These are phyloP conservation scores for Emericellopsis cladophorae DNA, from an alignment of 2,329 filamentous ascomycete genomes.

Conservation along the genomic window DNA sequence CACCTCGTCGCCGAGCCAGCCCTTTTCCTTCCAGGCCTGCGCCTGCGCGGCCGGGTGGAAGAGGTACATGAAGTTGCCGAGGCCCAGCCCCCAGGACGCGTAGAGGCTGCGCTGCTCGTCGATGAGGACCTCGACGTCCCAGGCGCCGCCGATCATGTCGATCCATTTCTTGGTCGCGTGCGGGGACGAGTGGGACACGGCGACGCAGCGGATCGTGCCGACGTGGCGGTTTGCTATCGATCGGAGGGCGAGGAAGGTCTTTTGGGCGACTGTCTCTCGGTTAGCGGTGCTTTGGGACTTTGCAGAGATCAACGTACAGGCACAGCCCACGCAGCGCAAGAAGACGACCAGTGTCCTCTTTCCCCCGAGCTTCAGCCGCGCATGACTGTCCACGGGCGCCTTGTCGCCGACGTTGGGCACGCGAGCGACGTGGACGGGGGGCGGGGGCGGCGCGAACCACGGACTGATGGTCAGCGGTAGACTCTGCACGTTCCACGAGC, in stretches of 20 bases:
- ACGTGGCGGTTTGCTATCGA: constrained; percentile 38
- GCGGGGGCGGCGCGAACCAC: constrained; percentile 38
- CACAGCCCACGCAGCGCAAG: constrained; percentile 41
- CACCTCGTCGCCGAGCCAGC: constrained; percentile 39
- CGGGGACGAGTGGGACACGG: constrained; percentile 45
- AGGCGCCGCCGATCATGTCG: constrained; percentile 42
- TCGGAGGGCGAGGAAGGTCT: constrained; percentile 43
- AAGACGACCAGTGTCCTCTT: constrained; percentile 35
- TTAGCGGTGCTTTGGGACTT: neutral
- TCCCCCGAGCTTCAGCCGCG: constrained; percentile 27
- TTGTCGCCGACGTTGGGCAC: constrained; percentile 34
- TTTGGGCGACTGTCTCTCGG: constrained; percentile 34
- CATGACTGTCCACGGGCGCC: constrained; percentile 32
- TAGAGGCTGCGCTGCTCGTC: constrained; percentile 45
- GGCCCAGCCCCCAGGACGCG: constrained; percentile 45
- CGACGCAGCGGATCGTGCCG: constrained; percentile 37
- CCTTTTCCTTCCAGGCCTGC: constrained; percentile 39
- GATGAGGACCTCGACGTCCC: constrained; percentile 41
- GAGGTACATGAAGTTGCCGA: constrained; percentile 35
- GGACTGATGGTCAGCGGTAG: constrained; percentile 39
- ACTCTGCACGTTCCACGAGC: constrained; percentile 20
- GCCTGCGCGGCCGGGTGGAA: constrained; percentile 40
- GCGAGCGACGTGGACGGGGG: constrained; percentile 30
- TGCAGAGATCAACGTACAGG: constrained; percentile 27
- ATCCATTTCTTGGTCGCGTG: constrained; percentile 44